Evolutionary conservation across 768 basidiomycete genomes (phyloP).

Genomic region (Hypsizygus marmoreus): DNA sequence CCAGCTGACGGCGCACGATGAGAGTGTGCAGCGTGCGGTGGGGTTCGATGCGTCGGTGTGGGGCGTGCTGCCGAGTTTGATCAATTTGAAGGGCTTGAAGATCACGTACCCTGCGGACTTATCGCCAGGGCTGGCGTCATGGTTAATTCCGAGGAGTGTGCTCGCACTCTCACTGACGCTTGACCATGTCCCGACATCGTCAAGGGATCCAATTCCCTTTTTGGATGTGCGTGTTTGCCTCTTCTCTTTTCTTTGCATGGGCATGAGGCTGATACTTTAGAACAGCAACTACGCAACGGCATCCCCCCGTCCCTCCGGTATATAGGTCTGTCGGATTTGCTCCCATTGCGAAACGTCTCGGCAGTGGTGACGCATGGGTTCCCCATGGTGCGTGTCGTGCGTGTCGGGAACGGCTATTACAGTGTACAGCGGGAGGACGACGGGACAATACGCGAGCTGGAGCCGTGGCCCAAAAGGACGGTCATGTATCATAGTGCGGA

Average conservation of each 20-base stretch:
- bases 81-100: slow-evolving; percentile 50
- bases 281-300: slow-evolving; percentile 60
- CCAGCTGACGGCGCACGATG: slow-evolving; percentile 49
- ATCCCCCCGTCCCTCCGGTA: slow-evolving; percentile 56
- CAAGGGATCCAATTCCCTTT: slow-evolving; percentile 45
- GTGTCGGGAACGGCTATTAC: slow-evolving; percentile 56
- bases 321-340: slow-evolving; percentile 54
- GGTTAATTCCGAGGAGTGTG: slow-evolving; percentile 63
- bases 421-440: slow-evolving; percentile 39
- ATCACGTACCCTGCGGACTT: slow-evolving; percentile 69
- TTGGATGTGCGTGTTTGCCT: slow-evolving; percentile 37
- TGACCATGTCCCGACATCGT: slow-evolving; percentile 33
- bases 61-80: slow-evolving; percentile 67
- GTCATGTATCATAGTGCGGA: slow-evolving; percentile 54
- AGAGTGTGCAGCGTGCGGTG: slow-evolving; percentile 45
- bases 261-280: slow-evolving; percentile 8
- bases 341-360: slow-evolving; percentile 38
- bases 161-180: slow-evolving; percentile 48
- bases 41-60: slow-evolving; percentile 73
- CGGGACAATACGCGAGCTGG: slow-evolving; percentile 40
- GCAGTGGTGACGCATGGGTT: slow-evolving; percentile 60
- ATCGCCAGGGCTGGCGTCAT: slow-evolving; percentile 61
- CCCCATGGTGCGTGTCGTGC: slow-evolving; percentile 58
- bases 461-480: slow-evolving; percentile 58
- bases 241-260: neutral